Evolutionary conservation across 2,329 filamentous ascomycete genomes (phyloP), one percentile per base, ranked within the genome.

Genomic region (Alternaria gansuensis): DNA sequence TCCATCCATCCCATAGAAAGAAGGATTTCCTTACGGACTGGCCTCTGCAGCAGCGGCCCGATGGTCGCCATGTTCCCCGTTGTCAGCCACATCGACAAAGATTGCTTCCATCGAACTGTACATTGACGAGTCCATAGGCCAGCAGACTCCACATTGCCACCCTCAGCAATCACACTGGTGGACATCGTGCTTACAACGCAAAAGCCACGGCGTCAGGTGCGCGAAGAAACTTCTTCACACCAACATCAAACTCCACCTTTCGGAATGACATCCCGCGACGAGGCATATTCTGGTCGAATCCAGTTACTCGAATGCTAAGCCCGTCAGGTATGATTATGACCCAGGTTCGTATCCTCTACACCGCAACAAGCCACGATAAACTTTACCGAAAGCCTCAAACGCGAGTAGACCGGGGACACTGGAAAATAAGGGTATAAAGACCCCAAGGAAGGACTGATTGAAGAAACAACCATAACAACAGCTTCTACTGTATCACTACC

Each of bases 141-240:
- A 44, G 54, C 31, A 39, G 5, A 51, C 4, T 17, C 13, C 17
- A 56, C 29, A 14, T 8, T n/a, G 33, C 23, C 26, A 33, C 17
- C 11, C 33, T 36, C 23, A 14, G 21, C 23, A 11, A 24, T 14
- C 21, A 24, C 6, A 43, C 36, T 52, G 26, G 48, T 40, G 13
- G 29, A n/a, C 13, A 14, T 17, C 5, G 13, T 21, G 48, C 48
- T 53, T 52, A 52, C 24, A 28, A 57, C 2, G 5, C 21, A 6
- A 43, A 40, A 57, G 40, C 48, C 40, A 45, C 49, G 17, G 33
- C 40, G 48, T 53, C 54, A 45, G 54, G 40, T 31, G 48, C 17
- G 11, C 39, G 26, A 33, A 28, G 10, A 37, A 21, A 40, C 31
- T 50, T 34, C 54, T 48, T 31, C 14, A 48, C 36, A 48, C 31